phyloP scores from a whole-genome alignment of 164 flowering plant genomes.

The Aristolochia fimbriata region DNA sequence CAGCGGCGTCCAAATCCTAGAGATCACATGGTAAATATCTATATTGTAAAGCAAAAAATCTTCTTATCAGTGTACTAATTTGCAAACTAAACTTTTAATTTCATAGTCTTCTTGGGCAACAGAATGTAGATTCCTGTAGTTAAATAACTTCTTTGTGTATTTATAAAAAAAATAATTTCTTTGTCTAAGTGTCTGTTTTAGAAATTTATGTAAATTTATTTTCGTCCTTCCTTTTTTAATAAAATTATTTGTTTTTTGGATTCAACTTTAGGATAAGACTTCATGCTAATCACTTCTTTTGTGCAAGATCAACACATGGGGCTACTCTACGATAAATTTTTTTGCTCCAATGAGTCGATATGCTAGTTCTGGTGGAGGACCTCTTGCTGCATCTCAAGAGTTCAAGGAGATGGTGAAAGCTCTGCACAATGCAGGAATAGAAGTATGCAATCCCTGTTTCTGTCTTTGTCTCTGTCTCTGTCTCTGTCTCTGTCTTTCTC shows the following conservation, averaged over 20 bases:
- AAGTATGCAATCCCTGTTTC: constrained; percentile 31
- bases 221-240: background rate
- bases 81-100: background rate
- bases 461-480: too few relatives aligned
- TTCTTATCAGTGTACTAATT: background rate
- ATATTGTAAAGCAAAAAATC: too few relatives aligned
- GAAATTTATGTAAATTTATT: too few relatives aligned
- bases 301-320: constrained; percentile 89
- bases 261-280: background rate
- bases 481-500: too few relatives aligned
- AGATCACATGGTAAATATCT: constrained; percentile 76
- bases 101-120: background rate
- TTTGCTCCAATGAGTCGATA: constrained; percentile 99
- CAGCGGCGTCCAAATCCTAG: constrained; percentile 83
- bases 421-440: constrained; percentile 86
- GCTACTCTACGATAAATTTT: constrained; percentile 92
- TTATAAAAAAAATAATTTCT: background rate
- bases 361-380: constrained; percentile 90
- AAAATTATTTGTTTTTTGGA: background rate
- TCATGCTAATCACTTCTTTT: constrained; percentile 5
- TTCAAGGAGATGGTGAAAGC: constrained; percentile 95
- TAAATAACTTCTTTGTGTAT: background rate
- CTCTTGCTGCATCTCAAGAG: constrained; percentile 65
- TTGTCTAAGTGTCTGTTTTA: background rate
- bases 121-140: too few relatives aligned